phyloP scores from a whole-genome alignment of 2,329 filamentous ascomycete species.

The Zasmidium cellare region DNA sequence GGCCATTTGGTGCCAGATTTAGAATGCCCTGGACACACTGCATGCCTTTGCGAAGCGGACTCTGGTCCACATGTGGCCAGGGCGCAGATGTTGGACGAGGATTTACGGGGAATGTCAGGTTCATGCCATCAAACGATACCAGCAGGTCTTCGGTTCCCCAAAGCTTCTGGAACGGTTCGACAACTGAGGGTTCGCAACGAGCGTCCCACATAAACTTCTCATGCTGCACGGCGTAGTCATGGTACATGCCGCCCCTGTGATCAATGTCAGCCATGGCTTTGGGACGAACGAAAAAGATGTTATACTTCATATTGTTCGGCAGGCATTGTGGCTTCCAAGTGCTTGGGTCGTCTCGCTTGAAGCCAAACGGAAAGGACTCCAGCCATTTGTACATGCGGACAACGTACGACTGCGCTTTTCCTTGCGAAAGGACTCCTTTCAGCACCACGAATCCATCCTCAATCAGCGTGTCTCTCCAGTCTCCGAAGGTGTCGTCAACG shows the following conservation, averaged over 20 bases:
- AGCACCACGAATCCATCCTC: conserved; percentile 15
- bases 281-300: background rate
- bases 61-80: conserved; percentile 15
- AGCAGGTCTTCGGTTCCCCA: conserved; percentile 22
- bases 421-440: conserved; percentile 10
- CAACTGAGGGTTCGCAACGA: conserved; percentile 18
- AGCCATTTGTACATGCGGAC: conserved; percentile 19
- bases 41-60: conserved; percentile 8
- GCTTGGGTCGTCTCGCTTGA: conserved; percentile 13
- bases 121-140: conserved; percentile 22
- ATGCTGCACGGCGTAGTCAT: conserved; percentile 20
- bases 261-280: background rate
- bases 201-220: conserved; percentile 27
- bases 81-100: conserved; percentile 3
- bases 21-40: conserved; percentile 17
- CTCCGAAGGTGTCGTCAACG: conserved; percentile 8
- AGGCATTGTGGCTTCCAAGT: conserved; percentile 13
- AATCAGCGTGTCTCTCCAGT: conserved; percentile 15
- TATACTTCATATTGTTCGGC: conserved; percentile 14
- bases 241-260: conserved; percentile 14
- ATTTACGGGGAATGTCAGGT: conserved; percentile 14
- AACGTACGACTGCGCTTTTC: conserved; percentile 11
- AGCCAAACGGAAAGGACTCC: conserved; percentile 13
- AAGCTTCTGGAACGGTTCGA: conserved; percentile 18
- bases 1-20: conserved; percentile 21